Percentiles rank a stretch among this genome's conserved stretches.
Evolutionary conservation across 164 flowering plant genomes (phyloP).

Genomic region (Macadamia integrifolia): DNA sequence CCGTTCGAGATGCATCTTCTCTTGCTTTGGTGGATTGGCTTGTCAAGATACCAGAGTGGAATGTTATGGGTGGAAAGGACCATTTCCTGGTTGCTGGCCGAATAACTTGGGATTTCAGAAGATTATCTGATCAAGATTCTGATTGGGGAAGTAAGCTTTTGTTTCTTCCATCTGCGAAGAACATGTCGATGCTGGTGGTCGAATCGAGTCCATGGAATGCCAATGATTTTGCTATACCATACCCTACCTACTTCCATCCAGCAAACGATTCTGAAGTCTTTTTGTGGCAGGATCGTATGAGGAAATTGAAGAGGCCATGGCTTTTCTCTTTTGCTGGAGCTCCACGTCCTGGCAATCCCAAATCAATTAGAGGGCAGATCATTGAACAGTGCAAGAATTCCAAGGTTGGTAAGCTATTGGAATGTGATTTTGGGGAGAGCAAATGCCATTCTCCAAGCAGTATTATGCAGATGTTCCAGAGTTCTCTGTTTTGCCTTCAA

Average conservation of each 20-base stretch:
- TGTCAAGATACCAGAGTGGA: conserved; percentile 79
- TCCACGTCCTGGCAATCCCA: conserved; percentile 74
- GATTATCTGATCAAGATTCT: conserved; percentile 49
- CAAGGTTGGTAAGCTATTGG: conserved; percentile 60
- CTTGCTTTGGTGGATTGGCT: conserved; percentile 80
- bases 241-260: conserved; percentile 96
- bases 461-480: conserved; percentile 91
- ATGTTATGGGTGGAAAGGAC: conserved; percentile 75
- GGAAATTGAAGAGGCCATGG: conserved; percentile 63
- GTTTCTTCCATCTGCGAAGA: conserved; percentile 76
- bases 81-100: conserved; percentile 94
- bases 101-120: conserved; percentile 90
- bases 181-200: conserved; percentile 90
- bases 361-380: conserved; percentile 78
- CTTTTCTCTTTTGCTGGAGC: conserved; percentile 96
- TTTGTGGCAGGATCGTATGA: conserved; percentile 84
- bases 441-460: conserved; percentile 86
- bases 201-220: conserved; percentile 96
- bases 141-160: conserved; percentile 95
- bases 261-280: conserved; percentile 78
- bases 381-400: conserved; percentile 75
- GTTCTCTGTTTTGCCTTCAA: conserved; percentile 82
- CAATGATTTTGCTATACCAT: conserved; percentile 89
- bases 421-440: conserved; percentile 87
- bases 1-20: conserved; percentile 74